Percentiles rank a stretch among this genome's conserved stretches.
Conservation (phyloP, 768 basidiomycete species). For the Clavulina sp. region DNA sequence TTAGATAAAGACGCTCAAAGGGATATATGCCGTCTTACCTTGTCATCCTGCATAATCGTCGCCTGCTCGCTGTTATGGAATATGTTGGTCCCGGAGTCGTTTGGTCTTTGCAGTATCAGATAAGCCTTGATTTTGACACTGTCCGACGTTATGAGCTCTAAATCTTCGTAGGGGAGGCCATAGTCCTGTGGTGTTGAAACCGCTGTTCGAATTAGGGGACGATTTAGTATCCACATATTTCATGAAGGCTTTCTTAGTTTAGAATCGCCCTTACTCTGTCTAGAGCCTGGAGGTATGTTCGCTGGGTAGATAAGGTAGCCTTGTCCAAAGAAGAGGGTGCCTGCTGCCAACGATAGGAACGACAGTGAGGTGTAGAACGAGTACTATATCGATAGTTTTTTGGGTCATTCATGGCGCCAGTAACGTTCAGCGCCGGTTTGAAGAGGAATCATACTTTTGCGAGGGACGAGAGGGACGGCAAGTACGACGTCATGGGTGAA, state of each 20-base stretch:
- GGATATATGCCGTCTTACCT: slow-evolving; percentile 24
- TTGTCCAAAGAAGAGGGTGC: slow-evolving; percentile 71
- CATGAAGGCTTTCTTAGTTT: not conserved
- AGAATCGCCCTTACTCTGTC: slow-evolving; percentile 35
- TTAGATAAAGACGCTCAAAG: not conserved
- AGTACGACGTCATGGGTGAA: too few relatives aligned
- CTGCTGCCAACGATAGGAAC: too few relatives aligned
- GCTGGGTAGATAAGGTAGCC: slow-evolving; percentile 84
- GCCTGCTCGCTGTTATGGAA: slow-evolving; percentile 17
- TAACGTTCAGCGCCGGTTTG: too few relatives aligned
- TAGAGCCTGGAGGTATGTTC: slow-evolving; percentile 60
- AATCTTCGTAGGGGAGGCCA: slow-evolving; percentile 55
- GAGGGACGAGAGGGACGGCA: too few relatives aligned
- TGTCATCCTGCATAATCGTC: slow-evolving; percentile 33
- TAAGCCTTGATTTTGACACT: slow-evolving; percentile 56
- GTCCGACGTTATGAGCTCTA: slow-evolving; percentile 58
- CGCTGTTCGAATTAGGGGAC: slow-evolving; percentile 28
- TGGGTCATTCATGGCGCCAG: too few relatives aligned
- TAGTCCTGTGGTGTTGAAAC: slow-evolving; percentile 55
- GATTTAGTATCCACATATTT: not conserved
- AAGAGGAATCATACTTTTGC: too few relatives aligned
- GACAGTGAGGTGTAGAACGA: too few relatives aligned
- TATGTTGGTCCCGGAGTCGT: slow-evolving; percentile 22
- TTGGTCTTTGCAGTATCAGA: slow-evolving; percentile 49
- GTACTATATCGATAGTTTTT: too few relatives aligned